Conservation (phyloP, 805 yeast species). For the Ogataea wickerhamii region DNA sequence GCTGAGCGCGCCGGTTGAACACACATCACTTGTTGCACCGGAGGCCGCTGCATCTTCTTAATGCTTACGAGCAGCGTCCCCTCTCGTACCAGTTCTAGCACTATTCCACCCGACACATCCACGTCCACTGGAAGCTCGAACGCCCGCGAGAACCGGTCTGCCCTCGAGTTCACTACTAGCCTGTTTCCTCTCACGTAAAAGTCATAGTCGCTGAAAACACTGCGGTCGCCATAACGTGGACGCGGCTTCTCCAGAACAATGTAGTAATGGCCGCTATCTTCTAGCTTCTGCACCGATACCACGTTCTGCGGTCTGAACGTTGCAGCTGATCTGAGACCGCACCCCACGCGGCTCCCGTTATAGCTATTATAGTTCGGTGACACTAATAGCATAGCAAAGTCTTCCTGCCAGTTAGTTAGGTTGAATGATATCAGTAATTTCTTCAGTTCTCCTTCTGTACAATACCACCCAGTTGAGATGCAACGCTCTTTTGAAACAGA, state of each 20-base stretch:
- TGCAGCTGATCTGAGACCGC: no score
- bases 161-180: conserved; percentile 19
- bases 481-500: no score
- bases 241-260: conserved; percentile 20
- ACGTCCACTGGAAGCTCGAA: conserved; percentile 25
- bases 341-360: no score
- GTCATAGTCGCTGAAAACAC: conserved; percentile 23
- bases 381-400: no score
- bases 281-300: conserved; percentile 6
- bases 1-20: conserved; percentile 2
- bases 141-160: conserved; percentile 21
- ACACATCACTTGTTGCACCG: conserved; percentile 1
- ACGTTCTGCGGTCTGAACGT: background rate
- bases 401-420: no score
- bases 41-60: conserved; percentile 6
- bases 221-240: conserved; percentile 4
- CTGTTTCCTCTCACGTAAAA: conserved; percentile 16
- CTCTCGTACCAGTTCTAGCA: conserved; percentile 13
- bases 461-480: no score
- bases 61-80: conserved; percentile 24
- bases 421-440: no score
- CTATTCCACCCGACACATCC: conserved; percentile 15
- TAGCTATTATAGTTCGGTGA: no score
- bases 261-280: conserved; percentile 24
- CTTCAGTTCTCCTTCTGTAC: no score